A percentile compares a stretch with the other conserved stretches of the same genome.
Conservation (phyloP, 164 flowering plant species). For the Magnolia kwangsiensis region DNA sequence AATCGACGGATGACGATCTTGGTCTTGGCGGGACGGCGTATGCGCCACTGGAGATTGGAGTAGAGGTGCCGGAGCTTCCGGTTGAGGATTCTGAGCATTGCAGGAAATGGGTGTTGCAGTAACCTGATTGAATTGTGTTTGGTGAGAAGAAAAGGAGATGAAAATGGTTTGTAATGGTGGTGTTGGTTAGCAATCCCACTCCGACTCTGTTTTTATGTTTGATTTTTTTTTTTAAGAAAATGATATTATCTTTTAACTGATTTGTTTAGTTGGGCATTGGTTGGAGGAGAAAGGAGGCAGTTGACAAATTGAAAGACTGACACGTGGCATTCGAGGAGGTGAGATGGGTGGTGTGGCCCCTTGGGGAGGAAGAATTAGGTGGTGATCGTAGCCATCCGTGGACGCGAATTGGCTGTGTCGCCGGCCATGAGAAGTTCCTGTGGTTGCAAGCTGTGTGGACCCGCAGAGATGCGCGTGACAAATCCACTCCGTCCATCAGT, state of each 20-base stretch:
- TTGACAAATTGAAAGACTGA: not conserved
- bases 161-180: not conserved
- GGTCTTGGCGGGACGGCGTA: conserved; percentile 42
- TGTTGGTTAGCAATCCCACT: not conserved
- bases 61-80: conserved; percentile 44
- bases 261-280: not conserved
- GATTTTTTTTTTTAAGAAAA: too few relatives aligned
- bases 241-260: not conserved
- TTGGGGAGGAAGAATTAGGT: not conserved
- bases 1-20: conserved; percentile 56
- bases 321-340: not conserved
- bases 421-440: too few relatives aligned
- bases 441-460: too few relatives aligned
- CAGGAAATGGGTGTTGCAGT: conserved; percentile 16
- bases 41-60: conserved; percentile 45
- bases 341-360: not conserved
- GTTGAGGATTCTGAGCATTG: conserved; percentile 32
- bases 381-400: too few relatives aligned
- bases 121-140: conserved; percentile 3
- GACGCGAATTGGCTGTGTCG: too few relatives aligned
- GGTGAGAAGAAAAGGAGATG: not conserved
- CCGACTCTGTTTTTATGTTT: not conserved
- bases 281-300: not conserved
- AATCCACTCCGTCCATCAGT: too few relatives aligned
- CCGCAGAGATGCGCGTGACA: too few relatives aligned